Conservation (phyloP, 2,329 filamentous ascomycete genomes). For the Trichoderma koningiopsis region DNA sequence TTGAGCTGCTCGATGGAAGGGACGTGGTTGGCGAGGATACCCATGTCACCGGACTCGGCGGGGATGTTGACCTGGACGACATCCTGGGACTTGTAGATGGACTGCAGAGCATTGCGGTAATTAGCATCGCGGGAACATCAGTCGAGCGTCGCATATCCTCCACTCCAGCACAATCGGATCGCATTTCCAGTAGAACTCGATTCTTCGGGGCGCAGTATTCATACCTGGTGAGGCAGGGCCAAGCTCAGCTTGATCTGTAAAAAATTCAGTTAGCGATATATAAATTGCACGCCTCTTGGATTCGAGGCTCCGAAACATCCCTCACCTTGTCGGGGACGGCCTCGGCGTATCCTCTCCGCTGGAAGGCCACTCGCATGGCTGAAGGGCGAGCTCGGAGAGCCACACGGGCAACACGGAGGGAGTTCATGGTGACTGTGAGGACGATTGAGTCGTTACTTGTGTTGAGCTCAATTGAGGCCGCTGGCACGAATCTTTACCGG, state of each 20-base stretch:
- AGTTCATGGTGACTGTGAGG: constrained; percentile 76
- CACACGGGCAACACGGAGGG: constrained; percentile 86
- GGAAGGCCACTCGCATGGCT: constrained; percentile 72
- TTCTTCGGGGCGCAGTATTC: constrained; percentile 39
- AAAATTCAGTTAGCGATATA: constrained; percentile 23
- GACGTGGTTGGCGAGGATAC: constrained; percentile 98
- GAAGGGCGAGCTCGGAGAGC: constrained; percentile 82
- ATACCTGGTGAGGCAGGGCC: constrained; percentile 97
- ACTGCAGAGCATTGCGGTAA: constrained; percentile 57
- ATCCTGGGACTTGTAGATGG: constrained; percentile 68
- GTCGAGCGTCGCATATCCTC: constrained; percentile 34
- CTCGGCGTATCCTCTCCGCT: constrained; percentile 90
- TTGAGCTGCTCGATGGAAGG: constrained; percentile 98
- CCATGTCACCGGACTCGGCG: constrained; percentile 98
- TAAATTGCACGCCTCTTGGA: neutral
- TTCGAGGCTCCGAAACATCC: constrained; percentile 29
- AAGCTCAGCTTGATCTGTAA: constrained; percentile 91
- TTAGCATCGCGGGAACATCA: constrained; percentile 44
- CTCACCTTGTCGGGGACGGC: constrained; percentile 79
- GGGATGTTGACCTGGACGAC: constrained; percentile 97
- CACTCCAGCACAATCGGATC: constrained; percentile 36
- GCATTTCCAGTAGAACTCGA: constrained; percentile 31
- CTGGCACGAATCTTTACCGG: constrained; percentile 52
- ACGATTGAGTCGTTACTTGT: constrained; percentile 54
- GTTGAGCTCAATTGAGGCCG: constrained; percentile 46